A percentile compares a stretch with the other conserved stretches of the same genome.
These are phyloP conservation scores for Metarhizium rileyi DNA, from an alignment of 2,329 filamentous ascomycete species.

Conservation along the genomic window DNA sequence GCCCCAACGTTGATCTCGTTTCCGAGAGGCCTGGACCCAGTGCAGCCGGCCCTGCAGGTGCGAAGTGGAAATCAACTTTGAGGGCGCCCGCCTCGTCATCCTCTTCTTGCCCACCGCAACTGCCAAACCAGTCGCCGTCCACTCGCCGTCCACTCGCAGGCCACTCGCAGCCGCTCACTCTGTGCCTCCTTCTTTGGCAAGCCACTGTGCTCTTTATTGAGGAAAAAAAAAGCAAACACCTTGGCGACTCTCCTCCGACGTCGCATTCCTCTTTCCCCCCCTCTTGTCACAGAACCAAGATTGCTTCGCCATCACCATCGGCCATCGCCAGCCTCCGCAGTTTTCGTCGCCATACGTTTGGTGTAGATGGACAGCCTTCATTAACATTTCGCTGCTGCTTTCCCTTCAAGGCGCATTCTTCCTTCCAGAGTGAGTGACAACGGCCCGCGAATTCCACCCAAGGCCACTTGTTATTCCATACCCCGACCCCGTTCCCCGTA, in stretches of 20 bases:
- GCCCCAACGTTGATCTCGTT: not conserved
- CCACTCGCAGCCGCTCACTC: not conserved
- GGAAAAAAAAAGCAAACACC: constrained; percentile 5
- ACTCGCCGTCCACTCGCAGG: not conserved
- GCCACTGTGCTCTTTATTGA: constrained; percentile 1
- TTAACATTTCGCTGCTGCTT: constrained; percentile 2
- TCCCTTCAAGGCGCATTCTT: not conserved
- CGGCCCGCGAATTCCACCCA: not conserved
- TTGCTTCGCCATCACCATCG: not conserved
- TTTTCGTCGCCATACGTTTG: not conserved
- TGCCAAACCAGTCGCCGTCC: not conserved
- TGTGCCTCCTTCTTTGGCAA: not conserved
- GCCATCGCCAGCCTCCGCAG: not conserved
- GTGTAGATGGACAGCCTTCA: constrained; percentile 2
- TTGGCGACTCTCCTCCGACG: constrained; percentile 7
- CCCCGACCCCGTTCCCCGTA: not conserved
- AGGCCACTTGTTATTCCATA: too few species aligned
- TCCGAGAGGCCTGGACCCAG: not conserved
- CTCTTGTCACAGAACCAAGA: not conserved
- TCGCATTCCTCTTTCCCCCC: constrained; percentile 7
- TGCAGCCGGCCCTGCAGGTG: too few species aligned
- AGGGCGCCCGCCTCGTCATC: not conserved
- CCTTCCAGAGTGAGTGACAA: not conserved
- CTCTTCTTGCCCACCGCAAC: not conserved
- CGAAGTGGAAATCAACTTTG: too few species aligned